Evolutionary conservation across 345 rosid genomes (phyloP).

Genomic region (Punica granatum): DNA sequence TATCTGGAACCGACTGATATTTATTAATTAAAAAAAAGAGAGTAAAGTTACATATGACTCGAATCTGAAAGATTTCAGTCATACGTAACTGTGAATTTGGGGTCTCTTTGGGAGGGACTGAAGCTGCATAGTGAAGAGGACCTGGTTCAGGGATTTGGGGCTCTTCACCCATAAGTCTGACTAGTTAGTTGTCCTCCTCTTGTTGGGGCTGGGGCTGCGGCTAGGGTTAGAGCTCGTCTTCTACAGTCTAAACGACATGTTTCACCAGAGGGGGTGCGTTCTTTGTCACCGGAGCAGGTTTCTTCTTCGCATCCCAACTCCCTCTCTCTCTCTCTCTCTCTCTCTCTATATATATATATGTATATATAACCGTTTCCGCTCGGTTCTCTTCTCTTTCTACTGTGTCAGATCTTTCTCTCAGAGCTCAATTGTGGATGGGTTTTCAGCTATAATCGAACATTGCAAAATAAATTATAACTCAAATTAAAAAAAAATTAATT

Average conservation of each 20-base stretch:
- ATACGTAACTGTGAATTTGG: too few relatives aligned
- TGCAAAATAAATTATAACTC: too few relatives aligned
- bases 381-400: too few relatives aligned
- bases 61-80: too few relatives aligned
- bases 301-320: neutral
- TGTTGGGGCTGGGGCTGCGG: slow-evolving; percentile 27
- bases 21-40: too few relatives aligned
- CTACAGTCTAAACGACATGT: slow-evolving; percentile 46
- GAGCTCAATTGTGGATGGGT: too few relatives aligned
- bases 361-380: neutral
- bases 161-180: slow-evolving; percentile 18
- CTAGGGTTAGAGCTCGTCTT: slow-evolving; percentile 27
- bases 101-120: slow-evolving; percentile 32
- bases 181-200: slow-evolving; percentile 31
- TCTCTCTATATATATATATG: too few relatives aligned
- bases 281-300: neutral
- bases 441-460: too few relatives aligned
- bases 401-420: too few relatives aligned
- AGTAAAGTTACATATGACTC: too few relatives aligned
- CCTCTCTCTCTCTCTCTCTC: too few relatives aligned
- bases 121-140: slow-evolving; percentile 45
- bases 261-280: slow-evolving; percentile 4
- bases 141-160: slow-evolving; percentile 45
- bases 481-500: neutral
- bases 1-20: too few relatives aligned